phyloP scores from a whole-genome alignment of 371 early-diverging fungal genomes.

The Mucor indicus region DNA sequence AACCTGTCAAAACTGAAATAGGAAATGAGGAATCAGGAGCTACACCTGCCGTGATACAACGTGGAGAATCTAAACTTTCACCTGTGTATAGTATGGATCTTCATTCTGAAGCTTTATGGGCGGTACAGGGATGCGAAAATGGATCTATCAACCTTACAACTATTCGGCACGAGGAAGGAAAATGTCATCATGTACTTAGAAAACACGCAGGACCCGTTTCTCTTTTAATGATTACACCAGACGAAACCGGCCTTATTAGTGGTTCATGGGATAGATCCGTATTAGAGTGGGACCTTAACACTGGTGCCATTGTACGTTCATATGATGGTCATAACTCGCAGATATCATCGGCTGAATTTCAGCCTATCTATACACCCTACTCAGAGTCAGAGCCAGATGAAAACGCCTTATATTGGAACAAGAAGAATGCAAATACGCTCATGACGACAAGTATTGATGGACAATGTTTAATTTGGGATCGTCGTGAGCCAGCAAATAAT shows the following conservation, averaged over 20 bases:
- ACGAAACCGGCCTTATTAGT: constrained; percentile 75
- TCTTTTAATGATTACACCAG: constrained; percentile 70
- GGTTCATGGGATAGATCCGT: constrained; percentile 92
- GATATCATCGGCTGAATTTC: constrained; percentile 72
- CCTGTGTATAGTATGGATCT: constrained; percentile 89
- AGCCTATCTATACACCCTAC: constrained; percentile 51
- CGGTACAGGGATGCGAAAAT: constrained; percentile 77
- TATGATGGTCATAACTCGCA: constrained; percentile 79
- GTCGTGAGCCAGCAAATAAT: constrained; percentile 58
- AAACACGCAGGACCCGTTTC: constrained; percentile 86
- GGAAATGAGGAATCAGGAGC: constrained; percentile 8
- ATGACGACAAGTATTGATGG: constrained; percentile 90
- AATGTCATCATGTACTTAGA: constrained; percentile 71
- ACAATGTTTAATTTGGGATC: constrained; percentile 76
- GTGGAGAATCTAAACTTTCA: constrained; percentile 65
- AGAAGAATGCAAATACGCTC: constrained; percentile 41
- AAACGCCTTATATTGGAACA: constrained; percentile 20
- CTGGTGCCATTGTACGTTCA: constrained; percentile 66
- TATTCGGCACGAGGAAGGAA: constrained; percentile 93
- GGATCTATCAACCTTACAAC: constrained; percentile 86
- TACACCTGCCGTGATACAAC: constrained; percentile 12
- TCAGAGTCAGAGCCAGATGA: not conserved
- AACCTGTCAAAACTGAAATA: no score
- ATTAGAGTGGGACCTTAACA: constrained; percentile 89
- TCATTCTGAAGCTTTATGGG: constrained; percentile 90